Conservation (phyloP, 495 filamentous ascomycete genomes). For the Barbatosphaeria neglecta region DNA sequence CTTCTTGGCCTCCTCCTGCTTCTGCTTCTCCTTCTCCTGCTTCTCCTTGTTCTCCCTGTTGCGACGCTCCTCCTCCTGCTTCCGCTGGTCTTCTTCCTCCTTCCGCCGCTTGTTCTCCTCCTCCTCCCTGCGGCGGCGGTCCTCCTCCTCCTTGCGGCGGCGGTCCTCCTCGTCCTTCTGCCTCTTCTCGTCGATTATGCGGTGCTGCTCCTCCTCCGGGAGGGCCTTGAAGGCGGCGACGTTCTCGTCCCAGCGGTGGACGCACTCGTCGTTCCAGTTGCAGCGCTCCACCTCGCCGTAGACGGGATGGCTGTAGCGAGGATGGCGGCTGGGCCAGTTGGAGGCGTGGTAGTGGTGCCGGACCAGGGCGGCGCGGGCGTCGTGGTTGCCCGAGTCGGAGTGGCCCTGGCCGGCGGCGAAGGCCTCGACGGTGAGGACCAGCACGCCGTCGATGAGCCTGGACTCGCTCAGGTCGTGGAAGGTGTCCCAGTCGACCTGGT, state of each 20-base stretch:
- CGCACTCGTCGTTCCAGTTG: slow-evolving; percentile 51
- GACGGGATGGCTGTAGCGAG: slow-evolving; percentile 46
- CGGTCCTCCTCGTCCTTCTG: slow-evolving; percentile 13
- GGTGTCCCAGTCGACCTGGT: slow-evolving; percentile 34
- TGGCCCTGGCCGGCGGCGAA: slow-evolving; percentile 56
- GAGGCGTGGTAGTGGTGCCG: slow-evolving; percentile 56
- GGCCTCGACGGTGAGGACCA: slow-evolving; percentile 51
- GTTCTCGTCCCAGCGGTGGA: slow-evolving; percentile 44
- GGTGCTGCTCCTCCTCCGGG: slow-evolving; percentile 33
- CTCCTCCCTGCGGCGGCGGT: slow-evolving; percentile 14
- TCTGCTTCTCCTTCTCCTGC: slow-evolving; percentile 7
- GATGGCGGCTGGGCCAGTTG: slow-evolving; percentile 47
- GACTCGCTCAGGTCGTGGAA: slow-evolving; percentile 50
- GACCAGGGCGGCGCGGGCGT: slow-evolving; percentile 43
- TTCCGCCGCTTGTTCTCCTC: not conserved
- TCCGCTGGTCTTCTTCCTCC: slow-evolving; percentile 8
- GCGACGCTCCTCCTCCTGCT: slow-evolving; percentile 9
- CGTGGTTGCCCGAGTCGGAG: slow-evolving; percentile 52
- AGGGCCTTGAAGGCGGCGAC: slow-evolving; percentile 35
- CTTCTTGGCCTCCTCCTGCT: not conserved
- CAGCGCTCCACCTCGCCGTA: slow-evolving; percentile 53
- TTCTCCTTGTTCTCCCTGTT: slow-evolving; percentile 7
- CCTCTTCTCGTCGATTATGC: slow-evolving; percentile 31
- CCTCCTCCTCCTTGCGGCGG: slow-evolving; percentile 12
- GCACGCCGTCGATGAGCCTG: slow-evolving; percentile 40